Evolutionary conservation across 495 filamentous ascomycete genomes (phyloP).

Genomic region (Lentithecium fluviatile): DNA sequence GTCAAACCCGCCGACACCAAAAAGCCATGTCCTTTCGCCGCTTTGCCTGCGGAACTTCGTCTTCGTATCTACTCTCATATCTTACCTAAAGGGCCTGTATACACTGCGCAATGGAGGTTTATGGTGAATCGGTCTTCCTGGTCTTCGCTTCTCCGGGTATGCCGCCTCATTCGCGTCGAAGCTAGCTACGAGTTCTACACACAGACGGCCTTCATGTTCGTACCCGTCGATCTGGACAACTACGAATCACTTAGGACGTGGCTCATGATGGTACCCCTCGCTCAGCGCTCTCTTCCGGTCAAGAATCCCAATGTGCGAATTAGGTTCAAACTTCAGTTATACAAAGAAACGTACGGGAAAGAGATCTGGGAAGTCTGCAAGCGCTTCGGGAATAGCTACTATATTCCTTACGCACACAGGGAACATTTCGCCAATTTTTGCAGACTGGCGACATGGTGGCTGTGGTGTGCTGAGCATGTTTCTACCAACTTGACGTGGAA

Average conservation of each 20-base stretch:
- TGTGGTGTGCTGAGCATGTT: slow-evolving; percentile 3
- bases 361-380: neutral
- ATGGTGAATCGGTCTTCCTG: neutral
- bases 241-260: neutral
- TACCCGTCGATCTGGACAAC: neutral
- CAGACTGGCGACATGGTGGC: neutral
- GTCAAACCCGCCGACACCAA: neutral
- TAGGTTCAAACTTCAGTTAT: neutral
- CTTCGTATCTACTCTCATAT: slow-evolving; percentile 3
- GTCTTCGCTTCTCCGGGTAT: slow-evolving; percentile 4
- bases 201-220: neutral
- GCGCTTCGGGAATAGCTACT: neutral
- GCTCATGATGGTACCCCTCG: neutral
- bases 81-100: neutral
- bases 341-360: neutral
- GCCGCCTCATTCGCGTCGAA: slow-evolving; percentile 4
- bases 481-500: neutral
- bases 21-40: slow-evolving; percentile 1
- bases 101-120: too few species aligned
- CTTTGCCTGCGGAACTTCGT: slow-evolving; percentile 7
- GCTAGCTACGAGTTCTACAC: slow-evolving; percentile 9
- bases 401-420: neutral
- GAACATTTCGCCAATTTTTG: slow-evolving; percentile 9
- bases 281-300: neutral
- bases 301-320: neutral